These are phyloP conservation scores for Ustilago cynodontis DNA, from an alignment of 1,284 basidiomycete species.

Conservation along the genomic window DNA sequence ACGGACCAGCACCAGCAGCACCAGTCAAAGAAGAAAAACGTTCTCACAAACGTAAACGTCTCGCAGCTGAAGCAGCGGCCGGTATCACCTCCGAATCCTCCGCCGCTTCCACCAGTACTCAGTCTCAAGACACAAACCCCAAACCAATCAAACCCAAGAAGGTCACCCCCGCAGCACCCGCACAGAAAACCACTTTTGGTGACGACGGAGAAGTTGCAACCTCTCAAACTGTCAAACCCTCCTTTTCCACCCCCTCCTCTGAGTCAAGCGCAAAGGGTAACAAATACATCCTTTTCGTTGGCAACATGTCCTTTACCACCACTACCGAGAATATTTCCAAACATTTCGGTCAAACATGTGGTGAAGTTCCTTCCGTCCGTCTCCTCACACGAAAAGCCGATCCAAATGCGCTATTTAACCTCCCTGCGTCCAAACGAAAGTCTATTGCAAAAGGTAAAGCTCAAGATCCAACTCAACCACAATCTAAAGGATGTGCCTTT, in stretches of 20 bases:
- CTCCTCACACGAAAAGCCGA: conserved; percentile 65
- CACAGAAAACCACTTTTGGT: conserved; percentile 49
- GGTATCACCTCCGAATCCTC: conserved; percentile 12
- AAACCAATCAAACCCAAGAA: conserved; percentile 15
- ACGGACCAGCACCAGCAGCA: conserved; percentile 7
- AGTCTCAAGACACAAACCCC: conserved; percentile 23
- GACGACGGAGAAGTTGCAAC: conserved; percentile 42
- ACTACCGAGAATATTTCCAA: conserved; percentile 60
- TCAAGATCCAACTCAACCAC: conserved; percentile 54
- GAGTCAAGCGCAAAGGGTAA: conserved; percentile 19
- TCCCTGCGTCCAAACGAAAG: conserved; percentile 65
- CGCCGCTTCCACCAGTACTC: not conserved
- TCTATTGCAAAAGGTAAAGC: conserved; percentile 69
- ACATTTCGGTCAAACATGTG: conserved; percentile 62
- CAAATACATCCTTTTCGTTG: conserved; percentile 66
- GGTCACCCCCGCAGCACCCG: conserved; percentile 11
- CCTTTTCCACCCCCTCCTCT: not conserved
- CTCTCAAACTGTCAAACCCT: conserved; percentile 22
- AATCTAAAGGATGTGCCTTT: conserved; percentile 67
- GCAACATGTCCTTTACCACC: conserved; percentile 68
- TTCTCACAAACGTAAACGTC: conserved; percentile 49
- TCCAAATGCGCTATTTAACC: conserved; percentile 39
- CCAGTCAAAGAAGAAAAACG: conserved; percentile 46
- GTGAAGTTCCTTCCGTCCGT: conserved; percentile 65
- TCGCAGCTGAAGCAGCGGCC: conserved; percentile 37